A percentile compares a stretch with the other conserved stretches of the same genome.
phyloP scores from a whole-genome alignment of 1,284 basidiomycete species.

The Jaminaea rosea region DNA sequence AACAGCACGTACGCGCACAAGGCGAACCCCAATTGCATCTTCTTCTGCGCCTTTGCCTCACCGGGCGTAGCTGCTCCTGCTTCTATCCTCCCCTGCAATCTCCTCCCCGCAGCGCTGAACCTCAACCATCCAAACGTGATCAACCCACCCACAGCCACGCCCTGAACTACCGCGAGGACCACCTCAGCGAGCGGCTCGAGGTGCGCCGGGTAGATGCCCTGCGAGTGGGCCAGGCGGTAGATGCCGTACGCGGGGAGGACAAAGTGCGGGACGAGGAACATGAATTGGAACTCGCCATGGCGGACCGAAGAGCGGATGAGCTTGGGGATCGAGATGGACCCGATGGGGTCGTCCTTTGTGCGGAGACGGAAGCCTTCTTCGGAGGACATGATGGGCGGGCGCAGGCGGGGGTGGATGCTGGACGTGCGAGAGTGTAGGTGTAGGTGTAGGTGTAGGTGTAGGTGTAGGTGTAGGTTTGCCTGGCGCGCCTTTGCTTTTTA shows the following conservation, averaged over 20 bases:
- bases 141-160: neutral
- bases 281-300: neutral
- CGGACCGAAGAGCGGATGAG: neutral
- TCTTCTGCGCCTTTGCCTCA: neutral
- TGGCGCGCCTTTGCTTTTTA: too few species aligned
- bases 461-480: too few species aligned
- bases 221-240: neutral
- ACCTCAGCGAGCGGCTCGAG: neutral
- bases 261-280: neutral
- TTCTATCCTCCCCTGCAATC: neutral
- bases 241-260: neutral
- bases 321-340: neutral
- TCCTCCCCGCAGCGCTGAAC: neutral
- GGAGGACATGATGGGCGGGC: constrained; percentile 41
- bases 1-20: neutral
- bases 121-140: neutral
- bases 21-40: neutral
- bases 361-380: neutral
- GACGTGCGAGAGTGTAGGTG: too few species aligned
- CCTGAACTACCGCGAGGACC: neutral
- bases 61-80: neutral
- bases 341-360: neutral
- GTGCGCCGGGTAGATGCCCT: neutral
- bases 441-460: too few species aligned
- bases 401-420: too few species aligned